Evolutionary conservation across 495 filamentous ascomycete species (phyloP).

Genomic region (Amniculicola lignicola): DNA sequence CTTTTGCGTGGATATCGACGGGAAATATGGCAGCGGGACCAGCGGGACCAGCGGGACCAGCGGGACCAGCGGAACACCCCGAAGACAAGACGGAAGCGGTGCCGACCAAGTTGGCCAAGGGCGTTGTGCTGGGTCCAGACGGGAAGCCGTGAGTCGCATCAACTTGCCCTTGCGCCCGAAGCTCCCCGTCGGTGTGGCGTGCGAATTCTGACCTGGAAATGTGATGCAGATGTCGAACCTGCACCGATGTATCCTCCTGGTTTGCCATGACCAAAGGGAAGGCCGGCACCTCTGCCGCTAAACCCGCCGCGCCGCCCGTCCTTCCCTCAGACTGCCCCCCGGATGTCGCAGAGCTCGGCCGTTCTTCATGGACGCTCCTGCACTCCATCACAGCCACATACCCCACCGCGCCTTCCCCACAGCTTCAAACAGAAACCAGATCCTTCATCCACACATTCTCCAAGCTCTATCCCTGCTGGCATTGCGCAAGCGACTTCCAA

Average conservation of each 20-base stretch:
- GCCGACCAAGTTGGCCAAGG: constrained; percentile 61
- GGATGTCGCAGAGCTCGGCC: constrained; percentile 81
- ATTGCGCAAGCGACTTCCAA: constrained; percentile 89
- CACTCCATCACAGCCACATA: constrained; percentile 89
- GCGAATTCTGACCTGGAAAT: no score
- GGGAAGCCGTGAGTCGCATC: constrained; percentile 78
- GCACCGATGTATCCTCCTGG: constrained; percentile 73
- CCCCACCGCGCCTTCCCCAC: constrained; percentile 60
- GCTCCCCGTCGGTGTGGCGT: no score
- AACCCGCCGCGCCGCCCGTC: constrained; percentile 27
- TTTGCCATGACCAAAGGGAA: constrained; percentile 57
- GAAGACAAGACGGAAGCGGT: constrained; percentile 9
- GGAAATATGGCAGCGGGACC: constrained; percentile 10
- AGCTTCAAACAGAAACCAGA: constrained; percentile 68
- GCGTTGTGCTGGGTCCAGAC: constrained; percentile 83
- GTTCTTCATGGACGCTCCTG: constrained; percentile 85
- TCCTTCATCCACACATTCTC: constrained; percentile 78
- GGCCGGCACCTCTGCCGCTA: constrained; percentile 18
- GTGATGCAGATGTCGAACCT: constrained; percentile 75
- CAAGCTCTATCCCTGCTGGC: constrained; percentile 89
- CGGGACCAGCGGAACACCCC: constrained; percentile 13
- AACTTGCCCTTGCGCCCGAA: background rate
- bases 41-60: constrained; percentile 2
- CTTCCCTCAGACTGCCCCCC: constrained; percentile 54
- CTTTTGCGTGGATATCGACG: background rate